Evolutionary conservation across 176 grass and related monocot species (phyloP), one percentile per base, ranked within the genome.

Genomic region (Oryza longistaminata): DNA sequence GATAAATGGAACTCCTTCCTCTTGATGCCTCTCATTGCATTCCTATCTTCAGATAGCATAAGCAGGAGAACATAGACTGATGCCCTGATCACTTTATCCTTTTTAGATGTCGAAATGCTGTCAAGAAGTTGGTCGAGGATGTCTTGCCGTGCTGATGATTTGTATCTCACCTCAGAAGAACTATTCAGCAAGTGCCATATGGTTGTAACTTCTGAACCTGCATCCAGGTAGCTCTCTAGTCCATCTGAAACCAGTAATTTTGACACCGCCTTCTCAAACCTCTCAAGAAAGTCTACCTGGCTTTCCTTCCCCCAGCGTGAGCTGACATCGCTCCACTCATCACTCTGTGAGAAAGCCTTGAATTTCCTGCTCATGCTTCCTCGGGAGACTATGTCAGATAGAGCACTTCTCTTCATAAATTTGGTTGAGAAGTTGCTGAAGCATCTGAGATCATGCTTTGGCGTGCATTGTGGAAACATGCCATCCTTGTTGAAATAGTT

Each of bases 31-130:
- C 91, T 89, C 89, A 99, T 90, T 65, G 94, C 73, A 85, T 85
- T 95, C 82, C 87, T 99, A 79, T 99, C 96, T 88, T 99, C 91
- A 70, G 93, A 95, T 87, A 99, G 89, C 86, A 99, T 92, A 29
- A 96, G 91, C 45, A 99, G 64, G 19, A 99, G 74, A 75, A 92
- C 92, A 83, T 90, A 92, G 2, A 92, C 93, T 68, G 91, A 91
- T 86, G 86, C 91, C 50, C 90, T 93, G 70, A 99, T 86, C 2
- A 88, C 89, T 87, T 94, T 94, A 53, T 96, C 93, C 83, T 89
- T 99, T 60, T 94, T 93, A 53, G 90, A 93, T 44, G 90, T 88
- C 8, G 93, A 94, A 90, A 99, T 94, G 44, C 81, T 93, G 35
- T 88, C 86, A 75, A 99, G 62, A 55, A 99, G 81, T 76, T 94